Evolutionary conservation across 2,329 filamentous ascomycete species (phyloP), one percentile per base, ranked within the genome.

Genomic region (Aspergillus melleus): DNA sequence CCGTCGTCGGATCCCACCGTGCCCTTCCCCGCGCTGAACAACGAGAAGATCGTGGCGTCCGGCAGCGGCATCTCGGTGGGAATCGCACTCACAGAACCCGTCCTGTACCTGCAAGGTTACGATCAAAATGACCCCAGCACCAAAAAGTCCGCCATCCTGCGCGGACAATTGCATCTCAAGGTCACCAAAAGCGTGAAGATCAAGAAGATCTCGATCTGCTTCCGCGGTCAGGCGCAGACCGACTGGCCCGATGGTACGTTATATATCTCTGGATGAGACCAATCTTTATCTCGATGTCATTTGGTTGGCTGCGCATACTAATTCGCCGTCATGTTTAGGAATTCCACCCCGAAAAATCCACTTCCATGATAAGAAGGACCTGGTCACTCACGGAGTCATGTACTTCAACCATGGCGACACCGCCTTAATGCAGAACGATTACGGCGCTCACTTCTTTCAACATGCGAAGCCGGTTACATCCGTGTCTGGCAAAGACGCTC

Each of bases 151-250:
- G 90, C 93, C 1, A 88, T 99, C 72, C 82, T 99, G 14, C 86
- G 95, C 58, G 95, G 95, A 19, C 92, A 88, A 65, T 77, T 99
- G 58, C 89, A 91, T 68, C 74, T 99, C 44, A 89, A 89, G 61
- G 85, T 98, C 12, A 88, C 90, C 50, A 98, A 98, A 73, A 90
- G 91, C 65, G 87, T 92, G 51, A 99, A 99, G 77, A 88, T 99
- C 66, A 97, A 96, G 80, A 89, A 91, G 4, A 86, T 99, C 24
- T 92, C 90, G 6, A 81, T 99, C 55, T 94, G 91, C 69, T 90
- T 99, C 67, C 86, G 88, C 46, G 95, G 94, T 30, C 89, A 88
- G 72, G 91, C 92, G 3, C 86, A 90, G 64, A 98, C 95, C 1
- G 92, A 96, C 72, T 99, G 95, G 95, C 94, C 95, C 16, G 95